Conservation (phyloP, 2,329 filamentous ascomycete genomes). For the Beauveria sp. region DNA sequence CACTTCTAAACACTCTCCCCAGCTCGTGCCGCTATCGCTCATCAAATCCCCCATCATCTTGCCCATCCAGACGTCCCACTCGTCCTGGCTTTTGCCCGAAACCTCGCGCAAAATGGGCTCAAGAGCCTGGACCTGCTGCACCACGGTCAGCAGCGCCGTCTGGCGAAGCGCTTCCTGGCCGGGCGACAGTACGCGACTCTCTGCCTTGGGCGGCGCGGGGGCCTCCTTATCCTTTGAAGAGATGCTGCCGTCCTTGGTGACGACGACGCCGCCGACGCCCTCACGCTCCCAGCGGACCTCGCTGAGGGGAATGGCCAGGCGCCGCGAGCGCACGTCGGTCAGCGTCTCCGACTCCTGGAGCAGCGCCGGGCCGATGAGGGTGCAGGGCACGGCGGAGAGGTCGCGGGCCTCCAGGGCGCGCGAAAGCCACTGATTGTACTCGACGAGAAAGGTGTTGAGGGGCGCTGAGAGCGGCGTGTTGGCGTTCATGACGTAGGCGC, state of each 20-base stretch:
- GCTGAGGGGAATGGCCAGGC: constrained; percentile 79
- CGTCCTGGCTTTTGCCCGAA: constrained; percentile 80
- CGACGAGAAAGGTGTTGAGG: constrained; percentile 72
- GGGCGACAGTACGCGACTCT: constrained; percentile 40
- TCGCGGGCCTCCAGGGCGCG: constrained; percentile 66
- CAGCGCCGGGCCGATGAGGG: constrained; percentile 65
- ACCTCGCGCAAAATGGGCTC: constrained; percentile 76
- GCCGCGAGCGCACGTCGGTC: constrained; percentile 60
- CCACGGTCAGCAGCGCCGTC: constrained; percentile 66
- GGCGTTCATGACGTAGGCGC: constrained; percentile 73
- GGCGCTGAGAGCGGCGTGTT: constrained; percentile 76
- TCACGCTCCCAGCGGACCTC: constrained; percentile 85
- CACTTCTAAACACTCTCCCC: constrained; percentile 78
- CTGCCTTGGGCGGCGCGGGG: background rate
- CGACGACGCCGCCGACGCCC: constrained; percentile 53
- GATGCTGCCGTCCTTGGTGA: constrained; percentile 44
- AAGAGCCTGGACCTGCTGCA: constrained; percentile 77
- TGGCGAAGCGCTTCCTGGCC: constrained; percentile 62
- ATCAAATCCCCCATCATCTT: constrained; percentile 82
- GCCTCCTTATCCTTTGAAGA: background rate
- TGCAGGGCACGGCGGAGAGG: constrained; percentile 69
- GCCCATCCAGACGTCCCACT: constrained; percentile 86
- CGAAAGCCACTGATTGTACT: constrained; percentile 77
- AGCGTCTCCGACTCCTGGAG: constrained; percentile 72
- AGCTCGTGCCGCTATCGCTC: constrained; percentile 67